Base-by-base conservation (phyloP, 805 yeast genomes). In the Candida golubevii region DNA sequence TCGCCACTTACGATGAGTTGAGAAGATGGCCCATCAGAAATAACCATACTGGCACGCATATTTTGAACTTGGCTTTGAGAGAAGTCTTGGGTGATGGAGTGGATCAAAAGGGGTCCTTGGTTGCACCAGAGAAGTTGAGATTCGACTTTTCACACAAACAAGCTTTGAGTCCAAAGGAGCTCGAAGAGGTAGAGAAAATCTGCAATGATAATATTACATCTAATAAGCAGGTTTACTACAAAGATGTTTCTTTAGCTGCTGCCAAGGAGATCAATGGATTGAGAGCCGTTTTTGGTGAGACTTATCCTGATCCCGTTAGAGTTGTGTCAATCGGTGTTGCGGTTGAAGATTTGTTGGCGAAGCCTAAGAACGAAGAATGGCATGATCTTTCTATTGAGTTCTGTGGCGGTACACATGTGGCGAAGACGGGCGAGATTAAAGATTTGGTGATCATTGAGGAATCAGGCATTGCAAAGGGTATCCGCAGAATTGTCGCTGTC, bases 391-490 rank as follows among this genome's bases (percentile, higher is more conserved):
- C 97, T 1, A 77, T 93, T 54, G 99, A 93, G 72, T 93, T 93
- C 77, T 93, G 99, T 71, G 99, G 99, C 71, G 99, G 99, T 70
- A 93, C 99, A 10, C 99, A 93, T 61, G 97, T 93, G 54, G 76
- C 79, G 39, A 84, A 85, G 67, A 91, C 98, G 14, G 85, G 91
- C 49, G 98, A 91, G 48, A 93, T 93, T 63, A 89, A 89, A 65
- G 91, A 87, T 55, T 79, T 93, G 53, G 87, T 93, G 31, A 78
- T 93, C 43, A 73, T 85, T 50, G 99, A 93, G 74, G 99, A 93
- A 70, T 80, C 88, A 52, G 98, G 99, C 69, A 93, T 93, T 66
- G 98, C 99, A 49, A 93, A 93, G 73, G 99, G 99, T 69, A 88
- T 89, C 51, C 83, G 99, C 72, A 88, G 99, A 77, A 86, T 93